phyloP scores from a whole-genome alignment of 192 early-diverging fungal species.

The Coemansia sp. region DNA sequence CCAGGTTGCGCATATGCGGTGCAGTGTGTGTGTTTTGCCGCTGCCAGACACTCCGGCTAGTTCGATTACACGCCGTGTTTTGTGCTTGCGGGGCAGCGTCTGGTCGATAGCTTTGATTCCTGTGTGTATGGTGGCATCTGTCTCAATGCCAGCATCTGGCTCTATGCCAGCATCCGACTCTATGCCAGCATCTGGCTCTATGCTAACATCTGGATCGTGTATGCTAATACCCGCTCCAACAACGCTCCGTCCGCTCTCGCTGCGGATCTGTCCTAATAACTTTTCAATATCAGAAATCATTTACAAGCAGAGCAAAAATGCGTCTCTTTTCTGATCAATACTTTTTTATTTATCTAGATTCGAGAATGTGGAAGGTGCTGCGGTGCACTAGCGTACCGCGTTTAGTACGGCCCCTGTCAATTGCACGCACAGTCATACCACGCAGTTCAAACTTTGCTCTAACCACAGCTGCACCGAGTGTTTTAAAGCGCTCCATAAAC shows the following conservation, averaged over 20 bases:
- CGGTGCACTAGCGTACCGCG: neutral
- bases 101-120: conserved; percentile 23
- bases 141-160: neutral
- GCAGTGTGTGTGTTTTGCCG: conserved; percentile 43
- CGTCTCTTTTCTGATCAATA: conserved; percentile 1
- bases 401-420: too few relatives aligned
- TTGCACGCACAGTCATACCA: neutral
- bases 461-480: neutral
- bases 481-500: neutral
- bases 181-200: neutral
- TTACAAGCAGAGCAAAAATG: neutral
- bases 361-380: conserved; percentile 4
- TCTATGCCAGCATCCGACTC: neutral
- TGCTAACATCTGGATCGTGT: neutral
- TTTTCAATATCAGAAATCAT: conserved; percentile 34
- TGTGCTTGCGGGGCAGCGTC: neutral
- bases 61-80: conserved; percentile 23
- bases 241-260: conserved; percentile 22
- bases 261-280: conserved; percentile 26
- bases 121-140: conserved; percentile 2
- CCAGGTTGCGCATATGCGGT: conserved; percentile 25
- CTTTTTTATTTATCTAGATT: conserved; percentile 2
- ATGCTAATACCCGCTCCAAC: neutral
- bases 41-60: conserved; percentile 35
- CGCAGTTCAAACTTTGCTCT: neutral